Evolutionary conservation across 257 asterid genomes (phyloP), one percentile per base, ranked within the genome.

Genomic region (Solanum raphanifolium): DNA sequence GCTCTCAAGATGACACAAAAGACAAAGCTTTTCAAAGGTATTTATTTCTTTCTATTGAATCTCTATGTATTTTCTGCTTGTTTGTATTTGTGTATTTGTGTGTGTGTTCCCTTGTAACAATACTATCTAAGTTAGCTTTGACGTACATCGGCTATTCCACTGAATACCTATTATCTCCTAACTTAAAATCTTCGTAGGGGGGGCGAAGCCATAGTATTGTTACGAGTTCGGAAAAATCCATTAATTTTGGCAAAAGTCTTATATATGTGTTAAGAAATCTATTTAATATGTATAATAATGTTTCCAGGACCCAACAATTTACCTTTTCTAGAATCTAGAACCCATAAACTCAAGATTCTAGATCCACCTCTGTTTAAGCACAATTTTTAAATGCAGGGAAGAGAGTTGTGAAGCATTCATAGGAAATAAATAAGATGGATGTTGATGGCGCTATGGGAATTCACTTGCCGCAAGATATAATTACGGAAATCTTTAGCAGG

Each of bases 401-500:
- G 82, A 74, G 82, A 74, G 31, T 73, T 72, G 7, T 16, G 46
- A 73, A 73, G 38, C n/a, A 5, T 29, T 31, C 78, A 31, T 0
- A 71, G 41, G 27, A 58, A 58, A 58, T 58, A 21, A 58, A 20
- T 58, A 71, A 71, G 48, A 35, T 35, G 82, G 82, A 73, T 20
- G 29, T 32, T 72, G 79, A 72, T 72, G 79, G 23, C 8, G 7
- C 83, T 35, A 9, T 35, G 20, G 39, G 3, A 71, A 9, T 73
- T 20, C 16, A 73, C 29, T 73, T 20, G 6, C 46, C 38, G 2
- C 48, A 35, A n/a, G 88, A 88, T 5, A 36, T 88, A 41, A 21
- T 85, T 79, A 85, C 60, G 7, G 76, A 88, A 23, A 88, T 88
- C 78, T 86, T 88, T 74, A 16, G 10, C 10, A 84, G 88, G 27